These are phyloP conservation scores for Heterobasidion occidentale DNA, from an alignment of 1,284 basidiomycete genomes.

Conservation along the genomic window DNA sequence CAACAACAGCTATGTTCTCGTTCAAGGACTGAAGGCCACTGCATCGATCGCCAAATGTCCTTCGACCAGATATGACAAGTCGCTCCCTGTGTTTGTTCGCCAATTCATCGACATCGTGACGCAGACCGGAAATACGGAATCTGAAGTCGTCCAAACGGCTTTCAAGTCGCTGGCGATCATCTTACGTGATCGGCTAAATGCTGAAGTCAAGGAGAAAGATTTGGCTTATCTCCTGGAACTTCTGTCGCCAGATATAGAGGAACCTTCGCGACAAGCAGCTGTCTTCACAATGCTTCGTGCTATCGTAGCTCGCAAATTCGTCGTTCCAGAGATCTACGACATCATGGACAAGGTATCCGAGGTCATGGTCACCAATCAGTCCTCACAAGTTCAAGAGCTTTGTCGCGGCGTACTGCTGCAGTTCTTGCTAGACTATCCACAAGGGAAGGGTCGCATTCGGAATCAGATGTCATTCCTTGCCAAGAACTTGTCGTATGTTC, in stretches of 20 bases:
- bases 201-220: constrained; percentile 85
- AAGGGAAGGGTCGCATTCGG: constrained; percentile 86
- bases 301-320: constrained; percentile 85
- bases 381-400: constrained; percentile 84
- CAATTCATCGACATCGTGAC: constrained; percentile 86
- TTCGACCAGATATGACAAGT: constrained; percentile 68
- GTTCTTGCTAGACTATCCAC: constrained; percentile 97
- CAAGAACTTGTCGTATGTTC: constrained; percentile 88
- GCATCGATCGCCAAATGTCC: constrained; percentile 84
- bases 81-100: constrained; percentile 77
- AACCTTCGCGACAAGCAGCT: constrained; percentile 79
- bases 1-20: constrained; percentile 71
- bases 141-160: constrained; percentile 84
- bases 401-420: constrained; percentile 87
- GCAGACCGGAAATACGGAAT: constrained; percentile 82
- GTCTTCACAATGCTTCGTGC: constrained; percentile 91
- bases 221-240: constrained; percentile 83
- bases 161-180: constrained; percentile 84
- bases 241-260: constrained; percentile 89
- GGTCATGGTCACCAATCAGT: constrained; percentile 93
- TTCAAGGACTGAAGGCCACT: constrained; percentile 74
- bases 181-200: constrained; percentile 76
- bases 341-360: constrained; percentile 94
- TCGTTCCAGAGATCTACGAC: constrained; percentile 97
- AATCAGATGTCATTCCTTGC: constrained; percentile 91